Evolutionary conservation across 768 basidiomycete genomes (phyloP), one percentile per base, ranked within the genome.

Genomic region (Mrakia hoshinonis): DNA sequence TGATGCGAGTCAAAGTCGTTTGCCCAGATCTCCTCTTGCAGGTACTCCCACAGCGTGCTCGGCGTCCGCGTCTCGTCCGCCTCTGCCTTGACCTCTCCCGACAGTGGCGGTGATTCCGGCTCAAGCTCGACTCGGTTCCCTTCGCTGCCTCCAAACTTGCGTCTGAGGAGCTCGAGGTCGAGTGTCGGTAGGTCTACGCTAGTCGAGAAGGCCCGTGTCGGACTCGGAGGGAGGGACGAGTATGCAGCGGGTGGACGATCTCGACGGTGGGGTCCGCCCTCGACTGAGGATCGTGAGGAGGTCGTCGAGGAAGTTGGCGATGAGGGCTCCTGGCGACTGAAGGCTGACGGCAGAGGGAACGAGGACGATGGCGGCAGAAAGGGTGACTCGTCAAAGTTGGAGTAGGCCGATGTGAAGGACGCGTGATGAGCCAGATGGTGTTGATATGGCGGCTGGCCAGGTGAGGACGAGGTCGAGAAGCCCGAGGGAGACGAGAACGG

Each of bases 1-100:
- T 95, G 91, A 74, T 92, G 91, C 0, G 89, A 91, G 79, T 95
- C 92, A 77, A 92, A 91, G 80, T 95, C 91, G n/a, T 90, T 92
- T 0, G 89, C 91, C 10, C 93, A 81, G 7, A 94, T 83, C 76
- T 95, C 92, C 77, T 93, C 91, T 18, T 87, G 82, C 26, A 95
- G 83, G 78, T 95, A 94, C 74, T 94, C 92, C 92, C 92, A 95
- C 26, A 95, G 29, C 43, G 64, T 72, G 46, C 69, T 61, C 51
- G 61, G 61, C 6, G 61, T 24, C 20, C 38, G 36, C n/a, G 13
- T 31, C 24, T 26, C n/a, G 49, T 47, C 36, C 34, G 26, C 38
- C 20, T 43, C 24, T 10, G 18, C 22, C 46, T 48, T 34, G 51
- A n/a, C 15, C 31, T 38, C 36, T 61, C 34, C 34, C 36, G 9